phyloP scores from a whole-genome alignment of 345 rosid genomes.

The Salix koriyanagi region DNA sequence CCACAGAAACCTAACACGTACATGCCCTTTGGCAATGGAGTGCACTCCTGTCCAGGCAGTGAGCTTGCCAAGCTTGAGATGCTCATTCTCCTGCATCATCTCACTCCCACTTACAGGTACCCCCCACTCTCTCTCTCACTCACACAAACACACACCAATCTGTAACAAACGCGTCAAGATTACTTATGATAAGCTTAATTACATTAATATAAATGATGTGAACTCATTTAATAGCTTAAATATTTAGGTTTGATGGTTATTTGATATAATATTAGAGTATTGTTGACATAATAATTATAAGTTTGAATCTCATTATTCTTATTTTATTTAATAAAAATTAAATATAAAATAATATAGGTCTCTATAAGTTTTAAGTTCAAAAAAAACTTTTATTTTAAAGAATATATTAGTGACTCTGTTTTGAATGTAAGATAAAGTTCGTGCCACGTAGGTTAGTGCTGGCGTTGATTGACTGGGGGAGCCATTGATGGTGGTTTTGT shows the following conservation, averaged over 20 bases:
- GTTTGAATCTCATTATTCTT: no score
- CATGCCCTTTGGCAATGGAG: constrained; percentile 92
- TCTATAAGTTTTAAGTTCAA: no score
- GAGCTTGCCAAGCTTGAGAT: constrained; percentile 95
- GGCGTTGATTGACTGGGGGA: background rate
- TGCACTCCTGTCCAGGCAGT: constrained; percentile 96
- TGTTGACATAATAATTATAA: no score
- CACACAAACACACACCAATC: background rate
- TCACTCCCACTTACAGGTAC: constrained; percentile 71
- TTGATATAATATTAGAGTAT: no score
- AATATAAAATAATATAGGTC: no score
- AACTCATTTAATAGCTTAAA: no score
- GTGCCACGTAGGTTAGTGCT: background rate
- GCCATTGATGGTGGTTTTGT: background rate
- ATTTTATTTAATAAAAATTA: no score
- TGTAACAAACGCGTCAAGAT: background rate
- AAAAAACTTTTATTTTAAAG: no score
- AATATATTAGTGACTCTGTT: background rate
- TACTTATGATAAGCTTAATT: background rate
- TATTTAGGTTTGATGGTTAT: no score
- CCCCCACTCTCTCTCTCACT: no score
- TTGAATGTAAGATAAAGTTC: constrained; percentile 12
- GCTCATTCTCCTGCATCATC: constrained; percentile 82
- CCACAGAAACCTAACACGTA: constrained; percentile 73
- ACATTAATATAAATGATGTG: no score